Base-by-base conservation (phyloP, 192 early-diverging fungal species). In the Mortierella alpina region DNA sequence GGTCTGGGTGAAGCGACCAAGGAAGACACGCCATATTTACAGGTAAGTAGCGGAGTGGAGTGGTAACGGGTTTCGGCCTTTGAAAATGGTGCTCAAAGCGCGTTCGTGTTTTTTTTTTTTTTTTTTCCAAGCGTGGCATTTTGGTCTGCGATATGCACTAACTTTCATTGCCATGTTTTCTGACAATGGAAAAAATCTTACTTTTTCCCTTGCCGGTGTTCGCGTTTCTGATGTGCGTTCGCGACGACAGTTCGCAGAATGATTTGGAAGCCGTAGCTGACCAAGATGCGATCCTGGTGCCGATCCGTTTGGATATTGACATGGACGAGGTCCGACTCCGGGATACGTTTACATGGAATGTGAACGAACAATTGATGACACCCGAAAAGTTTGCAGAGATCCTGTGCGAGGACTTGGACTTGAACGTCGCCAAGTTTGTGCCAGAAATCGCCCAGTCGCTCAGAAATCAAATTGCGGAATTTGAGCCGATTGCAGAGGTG, bases 291-390 rank as follows among this genome's bases (percentile, higher is more conserved):
- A 77, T 88, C 12, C 77, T 98, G 12, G 94, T 98, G 1, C 96
- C 96, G 7, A 96, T 98, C 45, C 86, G 94, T 11, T 75, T 98
- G n/a, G 96, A 98, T 75, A 77, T 97, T 82, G 96, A 98, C 82
- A 73, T 94, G 1, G 94, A 96, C 54, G 94, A 94, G 46, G 84
- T 92, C 63, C 94, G 94, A 55, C 79, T 97, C 59, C 88, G 95
- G 39, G 96, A 98, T 66, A 87, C 91, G n/a, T 98, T 98, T 83
- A 90, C 92, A 22, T 98, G 96, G 96, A 98, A 98, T 72, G 87
- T 96, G 60, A 92, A 96, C 71, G 94, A 95, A 73, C 89, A 88
- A 70, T 73, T 89, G 4, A 82, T 95, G 57, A 95, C 94, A 14
- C 94, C 94, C 10, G 93, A 96, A 64, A 88, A 93, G 56, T 96